Base-by-base conservation (phyloP, 306 rosid species). In the Pyrus pyrifolia region DNA sequence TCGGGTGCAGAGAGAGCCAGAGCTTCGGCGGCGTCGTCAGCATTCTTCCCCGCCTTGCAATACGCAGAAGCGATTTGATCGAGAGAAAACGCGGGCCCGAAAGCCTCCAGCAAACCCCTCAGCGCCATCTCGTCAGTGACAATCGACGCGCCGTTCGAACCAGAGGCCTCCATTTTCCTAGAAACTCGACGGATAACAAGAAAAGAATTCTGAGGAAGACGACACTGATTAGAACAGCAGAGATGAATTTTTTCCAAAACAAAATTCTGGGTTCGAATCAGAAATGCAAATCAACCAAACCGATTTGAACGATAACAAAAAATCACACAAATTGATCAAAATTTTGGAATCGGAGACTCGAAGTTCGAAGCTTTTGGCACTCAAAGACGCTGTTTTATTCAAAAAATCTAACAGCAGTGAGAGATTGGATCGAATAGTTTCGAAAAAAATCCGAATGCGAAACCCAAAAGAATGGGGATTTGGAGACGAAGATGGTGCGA, bases 31-130 rank as follows among this genome's bases (percentile, higher is more conserved):
- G 97, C 92, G 81, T 85, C 78, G 22, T 82, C 86, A 21, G 89
- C 86, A 78, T 89, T 83, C 55, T 78, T 76, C 62, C 86, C 86
- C 4, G 97, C 93, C 86, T 86, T 85, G 82, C 87, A 78, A 77
- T 83, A 92, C 23, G 97, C 97, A 76, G 90, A 80, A 79, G 98
- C 95, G 79, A 94, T 90, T 76, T 94, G 87, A 0, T 89, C 84
- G 29, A 90, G 84, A 35, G 93, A 81, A 77, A 87, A 94, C 23
- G 86, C 59, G 4, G 85, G 57, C 55, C 93, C 93, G 76, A 95
- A 92, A 3, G 88, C 87, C 60, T 92, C 97, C 21, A 90, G 86
- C 88, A 95, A 78, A 76, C 79, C 80, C 57, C 46, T 85, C 60
- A 95, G 82, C 40, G 82, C 90, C 58, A 75, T 74, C 22, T 92